Base-by-base conservation (phyloP, 805 yeast genomes). In the Torulaspora maleeae region DNA sequence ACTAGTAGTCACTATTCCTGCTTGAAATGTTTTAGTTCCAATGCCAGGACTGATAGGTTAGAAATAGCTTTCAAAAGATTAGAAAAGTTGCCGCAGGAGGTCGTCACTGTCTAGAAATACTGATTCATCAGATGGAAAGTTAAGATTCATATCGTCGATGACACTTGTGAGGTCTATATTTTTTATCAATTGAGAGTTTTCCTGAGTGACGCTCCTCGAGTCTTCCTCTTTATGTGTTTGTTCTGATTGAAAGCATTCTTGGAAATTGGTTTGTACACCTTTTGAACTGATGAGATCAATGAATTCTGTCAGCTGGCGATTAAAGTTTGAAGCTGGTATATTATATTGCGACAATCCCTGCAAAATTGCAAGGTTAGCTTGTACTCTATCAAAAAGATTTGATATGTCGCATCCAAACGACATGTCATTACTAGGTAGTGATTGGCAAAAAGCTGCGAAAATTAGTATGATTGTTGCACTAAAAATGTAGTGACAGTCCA, bases 401-500 rank as follows among this genome's bases (percentile, higher is more conserved):
- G 37, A 27, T 12, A 45, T 37, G 27, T 53, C 55, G 24, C 46
- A 45, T 36, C 30, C 41, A 38, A 13, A 25, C 35, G 27, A 50
- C 34, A 17, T 42, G 24, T 27, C 30, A 44, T 19, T 46, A 43
- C 9, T 27, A 27, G 53, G 50, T 27, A 47, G 32, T 5, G 49
- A 42, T 27, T 48, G 52, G 27, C 53, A 45, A 38, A 43, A 52
- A 6, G 47, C 50, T 7, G 54, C 51, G 13, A 54, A 43, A 20
- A 52, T 48, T 13, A 54, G 45, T 34, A 54, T 46, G 5, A 47
- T 43, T 9, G 53, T 45, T 2, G 58, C 49, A 38, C 47, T 54
- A 34, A 52, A 54, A 33, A 54, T 48, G 27, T 51, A 54, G 36
- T 52, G 58, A 33, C 54, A 52, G 36, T 54, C 58, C 35, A 54